Evolutionary conservation across 1,284 basidiomycete species (phyloP).

Genomic region (Ceratobasidium sp.): DNA sequence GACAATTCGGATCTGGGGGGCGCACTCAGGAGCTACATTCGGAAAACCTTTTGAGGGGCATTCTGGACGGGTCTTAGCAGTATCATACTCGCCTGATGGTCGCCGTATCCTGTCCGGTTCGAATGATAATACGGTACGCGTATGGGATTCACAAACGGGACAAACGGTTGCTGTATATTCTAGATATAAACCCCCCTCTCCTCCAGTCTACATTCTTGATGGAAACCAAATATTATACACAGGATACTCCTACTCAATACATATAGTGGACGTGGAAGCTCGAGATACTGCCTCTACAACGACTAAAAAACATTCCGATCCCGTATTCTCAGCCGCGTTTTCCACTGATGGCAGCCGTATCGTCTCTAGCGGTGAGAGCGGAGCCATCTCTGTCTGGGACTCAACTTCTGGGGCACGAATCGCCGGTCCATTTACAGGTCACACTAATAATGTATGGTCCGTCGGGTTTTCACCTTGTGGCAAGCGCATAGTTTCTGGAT

Average conservation of each 20-base stretch:
- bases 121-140: background rate
- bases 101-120: background rate
- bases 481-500: constrained; percentile 1
- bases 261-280: too few relatives aligned
- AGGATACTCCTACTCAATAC: too few relatives aligned
- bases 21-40: background rate
- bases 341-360: background rate
- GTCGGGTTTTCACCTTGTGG: constrained; percentile 9
- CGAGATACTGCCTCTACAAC: too few relatives aligned
- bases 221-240: too few relatives aligned
- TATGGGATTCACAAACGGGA: too few relatives aligned
- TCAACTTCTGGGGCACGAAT: background rate
- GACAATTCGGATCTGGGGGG: constrained; percentile 18
- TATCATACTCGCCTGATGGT: background rate
- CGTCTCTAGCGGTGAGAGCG: background rate
- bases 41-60: background rate
- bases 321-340: background rate
- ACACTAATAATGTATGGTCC: background rate
- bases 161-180: too few relatives aligned
- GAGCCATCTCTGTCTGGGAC: background rate
- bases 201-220: background rate
- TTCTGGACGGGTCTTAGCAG: background rate
- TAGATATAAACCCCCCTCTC: too few relatives aligned
- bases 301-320: background rate
- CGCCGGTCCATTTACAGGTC: background rate